Evolutionary conservation across 2,329 filamentous ascomycete genomes (phyloP), one percentile per base, ranked within the genome.

Genomic region (Cytospora paraplurivora): DNA sequence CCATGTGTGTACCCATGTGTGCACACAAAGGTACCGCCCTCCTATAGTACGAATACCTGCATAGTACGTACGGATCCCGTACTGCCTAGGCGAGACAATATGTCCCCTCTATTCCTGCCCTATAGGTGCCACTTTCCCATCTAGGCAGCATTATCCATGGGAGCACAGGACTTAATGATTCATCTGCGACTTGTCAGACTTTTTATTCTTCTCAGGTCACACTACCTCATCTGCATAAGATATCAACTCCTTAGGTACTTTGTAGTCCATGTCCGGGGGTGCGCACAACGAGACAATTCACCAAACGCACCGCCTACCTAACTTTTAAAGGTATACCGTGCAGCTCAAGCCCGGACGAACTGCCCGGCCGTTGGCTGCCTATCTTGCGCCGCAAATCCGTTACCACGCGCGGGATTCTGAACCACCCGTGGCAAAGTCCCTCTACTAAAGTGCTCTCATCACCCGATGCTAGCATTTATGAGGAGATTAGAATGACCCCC

Each of bases 401-500:
- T 47, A 47, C n/a, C n/a, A 19, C 19, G 11, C 21, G 17, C n/a
- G 44, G 35, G 6, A 37, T 47, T 21, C 44, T 47, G 1, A 21
- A 17, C 35, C 35, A 37, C 12, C 35, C 35, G n/a, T 19, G 44
- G 44, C 44, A 21, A 47, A 47, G n/a, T 47, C n/a, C 17, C 41
- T 19, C 8, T 47, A 47, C n/a, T 21, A 21, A 47, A 47, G 44
- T 21, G 44, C 12, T 47, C 44, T 47, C n/a, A 12, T 21, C 44
- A 47, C 21, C 44, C 44, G 44, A 47, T 19, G 7, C 21, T 10
- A n/a, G n/a, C 10, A 21, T 19, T n/a, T 19, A n/a, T 19, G 44
- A 44, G 17, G 41, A 47, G 44, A 47, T 47, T 47, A 47, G 44
- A 47, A 47, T 21, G 44, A 47, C 44, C 44, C 44, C 44, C 44